These are phyloP conservation scores for Auxenochlorella pyrenoidosa DNA, from an alignment of 139 green algal genomes.

Conservation along the genomic window DNA sequence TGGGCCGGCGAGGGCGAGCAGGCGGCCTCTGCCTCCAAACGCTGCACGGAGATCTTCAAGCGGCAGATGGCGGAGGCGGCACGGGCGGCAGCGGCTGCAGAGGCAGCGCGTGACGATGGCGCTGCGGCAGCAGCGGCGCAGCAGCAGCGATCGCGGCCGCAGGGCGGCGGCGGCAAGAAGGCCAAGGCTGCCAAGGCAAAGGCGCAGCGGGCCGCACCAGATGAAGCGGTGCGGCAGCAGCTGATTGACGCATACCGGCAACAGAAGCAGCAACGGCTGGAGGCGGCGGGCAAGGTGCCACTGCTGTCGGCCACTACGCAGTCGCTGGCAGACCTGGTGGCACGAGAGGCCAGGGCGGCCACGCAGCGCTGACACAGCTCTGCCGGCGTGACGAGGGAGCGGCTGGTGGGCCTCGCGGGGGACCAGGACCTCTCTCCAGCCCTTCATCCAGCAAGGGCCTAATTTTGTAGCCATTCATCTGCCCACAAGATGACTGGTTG, in stretches of 20 bases:
- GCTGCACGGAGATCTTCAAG: conserved; percentile 37
- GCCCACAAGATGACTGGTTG: no score
- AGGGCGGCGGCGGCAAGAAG: not conserved
- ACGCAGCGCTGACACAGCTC: no score
- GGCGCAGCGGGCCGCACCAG: not conserved
- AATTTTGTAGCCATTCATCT: no score
- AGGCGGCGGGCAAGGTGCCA: not conserved
- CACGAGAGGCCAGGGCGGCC: not conserved
- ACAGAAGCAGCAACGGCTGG: conserved; percentile 23
- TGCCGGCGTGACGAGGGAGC: no score
- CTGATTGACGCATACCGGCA: conserved; percentile 30
- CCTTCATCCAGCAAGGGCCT: no score
- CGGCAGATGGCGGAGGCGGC: conserved; percentile 13
- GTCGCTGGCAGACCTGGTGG: conserved; percentile 10
- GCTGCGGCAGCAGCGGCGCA: not conserved
- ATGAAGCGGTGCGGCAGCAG: conserved; percentile 17
- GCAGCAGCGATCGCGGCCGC: not conserved
- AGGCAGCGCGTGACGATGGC: not conserved
- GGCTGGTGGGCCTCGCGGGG: no score
- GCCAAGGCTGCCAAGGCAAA: conserved; percentile 1
- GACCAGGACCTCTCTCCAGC: no score
- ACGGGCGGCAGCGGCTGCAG: not conserved
- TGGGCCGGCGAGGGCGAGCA: conserved; percentile 20
- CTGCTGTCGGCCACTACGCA: not conserved
- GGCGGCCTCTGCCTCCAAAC: not conserved